A percentile compares a stretch with the other conserved stretches of the same genome.
These are phyloP conservation scores for Fusarium mangiferae DNA, from an alignment of 2,329 filamentous ascomycete genomes.

Conservation along the genomic window DNA sequence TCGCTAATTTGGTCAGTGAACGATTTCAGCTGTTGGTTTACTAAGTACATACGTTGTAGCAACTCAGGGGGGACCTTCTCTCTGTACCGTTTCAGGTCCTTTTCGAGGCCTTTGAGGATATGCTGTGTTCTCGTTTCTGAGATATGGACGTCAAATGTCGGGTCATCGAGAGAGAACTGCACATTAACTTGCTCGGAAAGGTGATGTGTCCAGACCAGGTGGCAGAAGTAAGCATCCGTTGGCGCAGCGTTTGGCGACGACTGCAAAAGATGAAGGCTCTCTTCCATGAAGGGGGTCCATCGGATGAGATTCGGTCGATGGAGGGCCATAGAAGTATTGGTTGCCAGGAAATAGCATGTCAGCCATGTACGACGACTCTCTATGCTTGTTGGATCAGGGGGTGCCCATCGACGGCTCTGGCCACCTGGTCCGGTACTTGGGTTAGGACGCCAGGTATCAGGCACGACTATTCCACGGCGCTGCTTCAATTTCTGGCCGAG, in stretches of 20 bases:
- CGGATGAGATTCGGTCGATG: slow-evolving; percentile 69
- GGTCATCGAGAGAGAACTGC: slow-evolving; percentile 75
- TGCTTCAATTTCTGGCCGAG: slow-evolving; percentile 62
- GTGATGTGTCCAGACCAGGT: slow-evolving; percentile 68
- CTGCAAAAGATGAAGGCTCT: slow-evolving; percentile 67
- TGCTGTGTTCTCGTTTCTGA: slow-evolving; percentile 72
- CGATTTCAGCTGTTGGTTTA: neutral
- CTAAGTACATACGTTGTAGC: slow-evolving; percentile 63
- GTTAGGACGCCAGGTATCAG: slow-evolving; percentile 47
- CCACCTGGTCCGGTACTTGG: slow-evolving; percentile 36
- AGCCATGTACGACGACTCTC: slow-evolving; percentile 69
- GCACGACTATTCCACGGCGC: slow-evolving; percentile 34
- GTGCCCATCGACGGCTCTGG: slow-evolving; percentile 47
- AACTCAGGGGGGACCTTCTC: slow-evolving; percentile 62
- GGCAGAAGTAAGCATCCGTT: slow-evolving; percentile 67
- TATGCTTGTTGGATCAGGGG: slow-evolving; percentile 63
- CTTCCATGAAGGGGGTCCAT: slow-evolving; percentile 69
- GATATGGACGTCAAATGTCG: slow-evolving; percentile 63
- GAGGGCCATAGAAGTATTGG: slow-evolving; percentile 70
- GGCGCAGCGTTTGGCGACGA: slow-evolving; percentile 64
- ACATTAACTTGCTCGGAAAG: slow-evolving; percentile 75
- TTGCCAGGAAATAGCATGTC: slow-evolving; percentile 67
- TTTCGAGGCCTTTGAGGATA: slow-evolving; percentile 72
- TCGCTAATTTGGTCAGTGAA: slow-evolving; percentile 55
- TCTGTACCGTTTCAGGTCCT: slow-evolving; percentile 70